phyloP scores from a whole-genome alignment of 1,139 yeast species.

The Protomyces inouyei region DNA sequence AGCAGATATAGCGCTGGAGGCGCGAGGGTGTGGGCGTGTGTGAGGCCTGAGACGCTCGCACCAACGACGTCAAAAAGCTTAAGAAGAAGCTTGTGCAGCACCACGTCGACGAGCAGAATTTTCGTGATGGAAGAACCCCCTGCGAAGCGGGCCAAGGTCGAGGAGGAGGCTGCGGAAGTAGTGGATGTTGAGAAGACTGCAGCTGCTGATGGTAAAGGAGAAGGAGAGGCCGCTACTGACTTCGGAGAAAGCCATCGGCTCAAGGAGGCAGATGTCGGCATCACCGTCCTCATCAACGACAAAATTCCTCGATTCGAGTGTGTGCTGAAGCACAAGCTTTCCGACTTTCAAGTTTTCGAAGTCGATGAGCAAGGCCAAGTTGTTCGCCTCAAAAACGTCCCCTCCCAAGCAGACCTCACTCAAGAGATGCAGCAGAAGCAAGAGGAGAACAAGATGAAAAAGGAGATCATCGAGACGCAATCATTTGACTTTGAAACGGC shows the following conservation, averaged over 20 bases:
- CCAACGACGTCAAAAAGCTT: too few species aligned
- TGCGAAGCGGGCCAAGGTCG: neutral
- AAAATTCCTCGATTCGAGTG: slow-evolving; percentile 39
- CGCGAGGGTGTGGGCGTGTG: too few species aligned
- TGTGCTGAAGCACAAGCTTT: slow-evolving; percentile 63
- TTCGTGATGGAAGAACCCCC: neutral
- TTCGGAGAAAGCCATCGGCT: neutral
- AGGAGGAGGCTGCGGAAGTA: neutral
- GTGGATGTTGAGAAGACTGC: neutral
- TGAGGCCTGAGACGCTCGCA: too few species aligned
- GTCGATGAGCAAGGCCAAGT: slow-evolving; percentile 7
- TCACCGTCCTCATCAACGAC: slow-evolving; percentile 94
- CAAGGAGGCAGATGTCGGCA: slow-evolving; percentile 47
- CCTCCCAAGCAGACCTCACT: slow-evolving; percentile 45
- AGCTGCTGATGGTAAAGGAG: neutral
- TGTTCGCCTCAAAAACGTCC: slow-evolving; percentile 47
- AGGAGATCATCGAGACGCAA: slow-evolving; percentile 31
- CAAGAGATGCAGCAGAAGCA: slow-evolving; percentile 43
- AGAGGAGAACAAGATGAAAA: slow-evolving; percentile 42
- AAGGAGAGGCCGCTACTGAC: neutral
- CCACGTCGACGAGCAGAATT: neutral
- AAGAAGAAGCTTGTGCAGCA: too few species aligned
- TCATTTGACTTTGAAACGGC: slow-evolving; percentile 35
- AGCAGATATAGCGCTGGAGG: too few species aligned
- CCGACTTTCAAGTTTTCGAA: slow-evolving; percentile 56